Evolutionary conservation across 495 filamentous ascomycete genomes (phyloP).

Genomic region (Annulohypoxylon maeteangense): DNA sequence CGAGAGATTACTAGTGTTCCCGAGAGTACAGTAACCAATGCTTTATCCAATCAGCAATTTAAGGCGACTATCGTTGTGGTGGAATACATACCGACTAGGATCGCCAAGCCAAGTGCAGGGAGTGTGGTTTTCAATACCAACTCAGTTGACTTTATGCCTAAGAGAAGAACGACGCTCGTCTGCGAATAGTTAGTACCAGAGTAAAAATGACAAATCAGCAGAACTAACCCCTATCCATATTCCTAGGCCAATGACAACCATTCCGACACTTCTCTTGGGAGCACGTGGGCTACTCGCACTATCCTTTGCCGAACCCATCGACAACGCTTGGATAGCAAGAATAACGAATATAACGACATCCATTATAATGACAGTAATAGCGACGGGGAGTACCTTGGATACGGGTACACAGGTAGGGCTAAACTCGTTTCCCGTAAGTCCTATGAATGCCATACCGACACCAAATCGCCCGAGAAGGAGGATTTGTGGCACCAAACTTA

Average conservation of each 20-base stretch:
- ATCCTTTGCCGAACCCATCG: constrained; percentile 41
- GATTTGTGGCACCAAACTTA: constrained; percentile 53
- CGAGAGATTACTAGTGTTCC: constrained; percentile 43
- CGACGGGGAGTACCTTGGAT: constrained; percentile 56
- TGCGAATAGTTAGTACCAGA: constrained; percentile 44
- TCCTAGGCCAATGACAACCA: constrained; percentile 55
- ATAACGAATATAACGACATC: constrained; percentile 59
- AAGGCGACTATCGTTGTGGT: not conserved
- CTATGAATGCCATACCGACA: constrained; percentile 60
- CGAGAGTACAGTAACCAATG: constrained; percentile 50
- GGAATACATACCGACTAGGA: constrained; percentile 59
- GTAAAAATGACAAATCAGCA: not conserved
- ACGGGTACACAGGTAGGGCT: constrained; percentile 61
- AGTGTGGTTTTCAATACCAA: constrained; percentile 59
- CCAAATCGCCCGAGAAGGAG: constrained; percentile 58
- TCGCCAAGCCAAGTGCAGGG: constrained; percentile 59
- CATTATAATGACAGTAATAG: constrained; percentile 55
- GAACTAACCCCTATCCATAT: constrained; percentile 61
- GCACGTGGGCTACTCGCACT: constrained; percentile 31
- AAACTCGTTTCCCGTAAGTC: constrained; percentile 60
- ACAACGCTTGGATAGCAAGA: constrained; percentile 52
- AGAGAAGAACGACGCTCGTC: constrained; percentile 60
- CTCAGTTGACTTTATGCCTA: constrained; percentile 55
- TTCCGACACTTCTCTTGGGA: constrained; percentile 48
- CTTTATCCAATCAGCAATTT: constrained; percentile 40